These are phyloP conservation scores for Metschnikowia lunata DNA, from an alignment of 805 yeast species.

Conservation along the genomic window DNA sequence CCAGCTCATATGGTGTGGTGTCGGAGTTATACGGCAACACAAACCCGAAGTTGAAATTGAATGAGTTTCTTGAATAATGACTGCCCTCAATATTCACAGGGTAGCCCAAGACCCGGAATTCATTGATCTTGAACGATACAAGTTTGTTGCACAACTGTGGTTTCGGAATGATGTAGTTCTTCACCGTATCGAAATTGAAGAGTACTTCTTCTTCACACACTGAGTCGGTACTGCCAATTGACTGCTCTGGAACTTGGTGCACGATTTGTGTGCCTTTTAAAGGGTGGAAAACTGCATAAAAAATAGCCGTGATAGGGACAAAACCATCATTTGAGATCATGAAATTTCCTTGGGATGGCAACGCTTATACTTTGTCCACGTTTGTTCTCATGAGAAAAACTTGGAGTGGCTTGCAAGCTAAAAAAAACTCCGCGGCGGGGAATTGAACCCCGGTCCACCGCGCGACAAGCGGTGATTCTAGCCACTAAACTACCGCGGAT, in stretches of 20 bases:
- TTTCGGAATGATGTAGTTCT: constrained; percentile 91
- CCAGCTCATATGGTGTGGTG: constrained; percentile 80
- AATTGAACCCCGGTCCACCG: constrained; percentile 23
- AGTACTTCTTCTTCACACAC: constrained; percentile 20
- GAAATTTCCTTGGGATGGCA: background rate
- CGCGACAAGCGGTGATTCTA: constrained; percentile 23
- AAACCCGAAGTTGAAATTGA: constrained; percentile 89
- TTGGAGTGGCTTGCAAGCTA: no score
- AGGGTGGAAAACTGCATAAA: constrained; percentile 91
- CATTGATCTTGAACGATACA: constrained; percentile 66
- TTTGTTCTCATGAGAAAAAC: no score
- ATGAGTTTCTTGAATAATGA: constrained; percentile 83
- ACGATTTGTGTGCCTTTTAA: constrained; percentile 91
- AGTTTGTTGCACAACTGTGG: constrained; percentile 83
- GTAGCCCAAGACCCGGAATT: constrained; percentile 73
- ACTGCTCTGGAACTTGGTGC: constrained; percentile 83
- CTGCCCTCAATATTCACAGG: constrained; percentile 79
- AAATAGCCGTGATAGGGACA: constrained; percentile 82
- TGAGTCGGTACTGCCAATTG: constrained; percentile 32
- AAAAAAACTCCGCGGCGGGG: constrained; percentile 22
- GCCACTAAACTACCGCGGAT: constrained; percentile 23
- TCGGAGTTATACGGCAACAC: constrained; percentile 82
- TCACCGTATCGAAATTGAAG: constrained; percentile 79
- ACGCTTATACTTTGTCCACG: no score
- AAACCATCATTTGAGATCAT: constrained; percentile 56